Evolutionary conservation across 192 early-diverging fungal genomes (phyloP).

Genomic region (Diversispora epigaea): DNA sequence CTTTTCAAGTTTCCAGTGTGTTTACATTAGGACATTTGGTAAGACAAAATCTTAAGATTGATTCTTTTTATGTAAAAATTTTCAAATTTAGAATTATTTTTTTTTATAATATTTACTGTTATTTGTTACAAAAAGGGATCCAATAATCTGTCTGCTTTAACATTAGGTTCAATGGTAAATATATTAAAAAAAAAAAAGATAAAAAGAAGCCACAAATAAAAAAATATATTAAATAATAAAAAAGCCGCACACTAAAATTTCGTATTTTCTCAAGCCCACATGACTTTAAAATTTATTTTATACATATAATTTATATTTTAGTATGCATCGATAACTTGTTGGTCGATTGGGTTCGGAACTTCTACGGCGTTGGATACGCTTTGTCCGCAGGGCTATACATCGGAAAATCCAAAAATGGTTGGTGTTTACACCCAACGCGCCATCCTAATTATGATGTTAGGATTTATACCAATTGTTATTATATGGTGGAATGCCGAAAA

Average conservation of each 20-base stretch:
- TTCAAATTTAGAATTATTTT: too few relatives aligned
- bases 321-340: constrained; percentile 66
- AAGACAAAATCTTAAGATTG: constrained; percentile 11
- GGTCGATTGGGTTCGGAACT: constrained; percentile 67
- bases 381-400: constrained; percentile 72
- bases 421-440: constrained; percentile 82
- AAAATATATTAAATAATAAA: too few relatives aligned
- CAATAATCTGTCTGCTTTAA: constrained; percentile 65
- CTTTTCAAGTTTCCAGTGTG: constrained; percentile 62
- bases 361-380: constrained; percentile 75
- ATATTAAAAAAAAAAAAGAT: too few relatives aligned
- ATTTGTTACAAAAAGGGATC: constrained; percentile 36
- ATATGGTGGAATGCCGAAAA: constrained; percentile 66
- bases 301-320: neutral
- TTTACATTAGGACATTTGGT: constrained; percentile 64
- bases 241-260: too few relatives aligned
- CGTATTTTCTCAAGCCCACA: too few relatives aligned
- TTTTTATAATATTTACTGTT: too few relatives aligned
- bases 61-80: too few relatives aligned
- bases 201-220: too few relatives aligned
- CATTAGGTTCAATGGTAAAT: constrained; percentile 64
- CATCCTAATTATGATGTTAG: constrained; percentile 67
- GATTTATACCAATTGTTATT: constrained; percentile 71
- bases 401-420: constrained; percentile 61
- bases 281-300: neutral